Conservation (phyloP, 495 filamentous ascomycete genomes). For the Annulohypoxylon stygium region DNA sequence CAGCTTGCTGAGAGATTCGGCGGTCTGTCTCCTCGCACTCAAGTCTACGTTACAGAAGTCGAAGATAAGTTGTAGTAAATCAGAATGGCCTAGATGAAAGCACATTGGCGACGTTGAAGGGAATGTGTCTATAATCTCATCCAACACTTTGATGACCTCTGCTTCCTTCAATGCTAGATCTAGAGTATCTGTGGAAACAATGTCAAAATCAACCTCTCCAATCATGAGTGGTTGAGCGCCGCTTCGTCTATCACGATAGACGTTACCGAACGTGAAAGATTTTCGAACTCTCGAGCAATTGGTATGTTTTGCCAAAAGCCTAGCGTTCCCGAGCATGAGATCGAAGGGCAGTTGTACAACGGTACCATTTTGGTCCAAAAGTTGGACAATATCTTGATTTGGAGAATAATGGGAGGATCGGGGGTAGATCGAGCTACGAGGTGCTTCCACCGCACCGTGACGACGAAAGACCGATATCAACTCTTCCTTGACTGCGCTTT, state of each 20-base stretch:
- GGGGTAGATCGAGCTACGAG: constrained; percentile 81
- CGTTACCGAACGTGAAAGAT: constrained; percentile 89
- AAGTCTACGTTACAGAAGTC: constrained; percentile 85
- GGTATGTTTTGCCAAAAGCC: constrained; percentile 79
- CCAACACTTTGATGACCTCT: constrained; percentile 92
- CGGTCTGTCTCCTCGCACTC: constrained; percentile 75
- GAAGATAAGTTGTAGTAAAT: constrained; percentile 85
- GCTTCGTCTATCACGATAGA: constrained; percentile 81
- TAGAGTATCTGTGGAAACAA: constrained; percentile 80
- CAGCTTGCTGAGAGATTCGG: constrained; percentile 88
- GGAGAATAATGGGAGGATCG: constrained; percentile 79
- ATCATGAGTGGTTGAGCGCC: constrained; percentile 85
- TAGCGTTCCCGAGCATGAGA: constrained; percentile 88
- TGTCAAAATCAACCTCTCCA: constrained; percentile 95
- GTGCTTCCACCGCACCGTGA: constrained; percentile 89
- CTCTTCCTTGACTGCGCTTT: constrained; percentile 79
- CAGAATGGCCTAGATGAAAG: constrained; percentile 92
- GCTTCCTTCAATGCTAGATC: constrained; percentile 94
- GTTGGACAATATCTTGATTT: constrained; percentile 74
- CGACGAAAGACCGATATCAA: constrained; percentile 85
- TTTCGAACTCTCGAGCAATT: constrained; percentile 72
- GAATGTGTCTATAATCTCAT: constrained; percentile 88
- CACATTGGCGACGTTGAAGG: constrained; percentile 84
- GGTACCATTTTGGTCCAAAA: constrained; percentile 86
- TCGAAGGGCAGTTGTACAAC: constrained; percentile 93